phyloP scores from a whole-genome alignment of 352 stramenopile genomes.

The Thraustochytrium aureum region DNA sequence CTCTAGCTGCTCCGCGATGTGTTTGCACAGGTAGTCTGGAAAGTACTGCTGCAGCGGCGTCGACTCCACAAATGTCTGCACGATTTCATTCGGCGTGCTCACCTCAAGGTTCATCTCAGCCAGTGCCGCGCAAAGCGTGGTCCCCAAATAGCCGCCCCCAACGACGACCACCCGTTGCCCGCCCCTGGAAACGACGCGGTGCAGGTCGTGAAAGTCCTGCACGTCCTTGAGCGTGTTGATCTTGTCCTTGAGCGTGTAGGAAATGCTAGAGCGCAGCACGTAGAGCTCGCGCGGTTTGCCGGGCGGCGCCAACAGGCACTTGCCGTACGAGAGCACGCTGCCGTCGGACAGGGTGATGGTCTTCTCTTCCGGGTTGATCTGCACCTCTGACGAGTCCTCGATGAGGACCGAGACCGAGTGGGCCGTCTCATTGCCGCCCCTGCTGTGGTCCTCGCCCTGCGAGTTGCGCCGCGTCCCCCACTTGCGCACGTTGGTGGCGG shows the following conservation, averaged over 20 bases:
- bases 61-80: conserved; percentile 63
- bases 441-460: not conserved
- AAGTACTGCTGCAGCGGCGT: conserved; percentile 67
- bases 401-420: conserved; percentile 7
- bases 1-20: conserved; percentile 67
- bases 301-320: conserved; percentile 77
- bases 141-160: conserved; percentile 82
- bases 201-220: conserved; percentile 74
- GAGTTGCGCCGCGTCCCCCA: conserved; percentile 17
- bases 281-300: conserved; percentile 78
- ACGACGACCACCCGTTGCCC: conserved; percentile 73
- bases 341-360: conserved; percentile 73
- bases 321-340: conserved; percentile 72
- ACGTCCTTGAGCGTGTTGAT: conserved; percentile 78
- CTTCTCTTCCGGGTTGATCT: conserved; percentile 80
- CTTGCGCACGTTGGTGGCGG: conserved; percentile 27
- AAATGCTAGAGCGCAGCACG: conserved; percentile 75
- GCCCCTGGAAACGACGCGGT: conserved; percentile 64
- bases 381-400: conserved; percentile 57
- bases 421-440: not conserved
- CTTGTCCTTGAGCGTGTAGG: conserved; percentile 74
- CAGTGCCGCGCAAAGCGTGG: conserved; percentile 67
- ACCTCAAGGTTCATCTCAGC: conserved; percentile 47
- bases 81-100: conserved; percentile 35
- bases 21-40: conserved; percentile 73